Evolutionary conservation across 2,329 filamentous ascomycete genomes (phyloP).

Genomic region (Colletotrichum sp.): DNA sequence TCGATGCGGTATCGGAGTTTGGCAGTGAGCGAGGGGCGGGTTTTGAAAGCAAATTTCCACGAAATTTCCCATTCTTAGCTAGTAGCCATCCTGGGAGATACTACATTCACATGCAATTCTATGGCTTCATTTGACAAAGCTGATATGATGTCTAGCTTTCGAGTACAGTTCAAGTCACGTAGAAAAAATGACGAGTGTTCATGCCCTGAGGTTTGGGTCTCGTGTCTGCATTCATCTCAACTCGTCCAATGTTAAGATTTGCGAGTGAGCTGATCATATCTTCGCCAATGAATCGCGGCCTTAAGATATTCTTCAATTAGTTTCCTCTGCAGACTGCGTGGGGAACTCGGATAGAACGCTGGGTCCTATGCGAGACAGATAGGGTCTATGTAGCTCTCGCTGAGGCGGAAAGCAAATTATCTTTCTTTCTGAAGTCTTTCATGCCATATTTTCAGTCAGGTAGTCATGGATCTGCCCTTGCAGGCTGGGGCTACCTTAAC

Average conservation of each 20-base stretch:
- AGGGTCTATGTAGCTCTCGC: not conserved
- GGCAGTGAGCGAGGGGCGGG: not conserved
- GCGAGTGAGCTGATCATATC: rapidly evolving
- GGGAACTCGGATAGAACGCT: rapidly evolving
- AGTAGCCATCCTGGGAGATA: not conserved
- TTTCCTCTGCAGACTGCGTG: not conserved
- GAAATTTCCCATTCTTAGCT: not conserved
- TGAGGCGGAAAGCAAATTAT: not conserved
- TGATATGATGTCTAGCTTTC: rapidly evolving
- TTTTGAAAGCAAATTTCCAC: not conserved
- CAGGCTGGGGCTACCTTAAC: not conserved
- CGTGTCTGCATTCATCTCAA: not conserved
- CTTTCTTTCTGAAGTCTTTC: not conserved
- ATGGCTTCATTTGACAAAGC: rapidly evolving
- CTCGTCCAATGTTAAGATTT: not conserved
- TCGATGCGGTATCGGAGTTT: not conserved
- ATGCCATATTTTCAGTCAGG: not conserved
- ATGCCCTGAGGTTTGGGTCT: not conserved
- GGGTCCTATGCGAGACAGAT: not conserved
- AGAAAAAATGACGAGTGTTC: rapidly evolving
- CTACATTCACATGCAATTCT: not conserved
- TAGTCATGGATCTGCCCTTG: not conserved
- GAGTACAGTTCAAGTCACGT: not conserved
- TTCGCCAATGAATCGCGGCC: not conserved
- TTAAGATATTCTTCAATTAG: rapidly evolving